Evolutionary conservation across 2,329 filamentous ascomycete genomes (phyloP).

Genomic region (Trichoderma sp.): DNA sequence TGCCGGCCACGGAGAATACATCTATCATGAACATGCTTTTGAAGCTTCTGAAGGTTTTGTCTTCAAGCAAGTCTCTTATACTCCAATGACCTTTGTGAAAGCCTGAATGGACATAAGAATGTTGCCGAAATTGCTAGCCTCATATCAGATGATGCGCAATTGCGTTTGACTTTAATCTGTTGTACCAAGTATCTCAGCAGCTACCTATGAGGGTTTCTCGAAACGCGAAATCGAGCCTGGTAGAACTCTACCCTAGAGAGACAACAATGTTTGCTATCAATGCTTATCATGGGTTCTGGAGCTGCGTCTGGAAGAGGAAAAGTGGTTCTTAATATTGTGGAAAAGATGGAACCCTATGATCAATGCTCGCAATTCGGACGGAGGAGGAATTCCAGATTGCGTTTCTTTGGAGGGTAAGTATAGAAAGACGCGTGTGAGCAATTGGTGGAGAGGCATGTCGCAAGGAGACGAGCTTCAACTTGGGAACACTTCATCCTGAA

Average conservation of each 20-base stretch:
- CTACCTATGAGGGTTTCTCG: background rate
- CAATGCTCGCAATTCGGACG: background rate
- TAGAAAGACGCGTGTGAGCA: background rate
- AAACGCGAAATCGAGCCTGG: background rate
- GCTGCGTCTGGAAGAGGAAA: background rate
- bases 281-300: slow-evolving; percentile 1
- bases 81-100: no score
- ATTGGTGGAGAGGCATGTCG: background rate
- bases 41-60: no score
- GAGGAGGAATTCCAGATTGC: background rate
- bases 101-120: no score
- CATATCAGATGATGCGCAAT: no score
- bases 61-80: no score
- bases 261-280: slow-evolving; percentile 5
- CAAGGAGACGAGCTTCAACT: background rate
- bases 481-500: background rate
- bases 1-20: no score
- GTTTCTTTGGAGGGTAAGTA: background rate
- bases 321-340: slow-evolving; percentile 5
- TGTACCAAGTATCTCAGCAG: background rate
- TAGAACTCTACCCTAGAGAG: background rate
- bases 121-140: no score
- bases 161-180: background rate
- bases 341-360: background rate
- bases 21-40: no score